phyloP scores from a whole-genome alignment of 1,139 yeast species.

The Sugiyamaella paludigena region DNA sequence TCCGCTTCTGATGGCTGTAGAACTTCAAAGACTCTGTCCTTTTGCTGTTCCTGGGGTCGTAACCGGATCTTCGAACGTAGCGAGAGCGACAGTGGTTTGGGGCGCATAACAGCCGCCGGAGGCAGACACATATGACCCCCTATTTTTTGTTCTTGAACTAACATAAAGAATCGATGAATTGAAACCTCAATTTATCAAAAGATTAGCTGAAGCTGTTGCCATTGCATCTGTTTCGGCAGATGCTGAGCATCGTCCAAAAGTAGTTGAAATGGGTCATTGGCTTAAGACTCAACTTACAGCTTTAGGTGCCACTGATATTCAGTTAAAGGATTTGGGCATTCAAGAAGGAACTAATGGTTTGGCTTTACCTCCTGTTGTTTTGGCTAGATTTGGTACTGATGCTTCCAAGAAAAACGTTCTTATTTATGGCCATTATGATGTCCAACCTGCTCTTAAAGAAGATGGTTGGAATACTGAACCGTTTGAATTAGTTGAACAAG shows the following conservation, averaged over 20 bases:
- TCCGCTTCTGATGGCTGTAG: no score
- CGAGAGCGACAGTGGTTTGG: no score
- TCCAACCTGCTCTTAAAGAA: conserved; percentile 88
- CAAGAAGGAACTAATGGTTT: conserved; percentile 77
- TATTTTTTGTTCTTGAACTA: background rate
- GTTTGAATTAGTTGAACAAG: conserved; percentile 62
- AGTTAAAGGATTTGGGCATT: conserved; percentile 74
- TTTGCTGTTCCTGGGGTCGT: no score
- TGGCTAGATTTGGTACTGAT: conserved; percentile 82
- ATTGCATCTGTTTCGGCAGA: conserved; percentile 95
- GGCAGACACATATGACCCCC: background rate
- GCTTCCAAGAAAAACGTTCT: conserved; percentile 80
- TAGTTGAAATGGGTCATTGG: conserved; percentile 79
- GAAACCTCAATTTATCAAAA: conserved; percentile 35
- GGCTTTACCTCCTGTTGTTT: conserved; percentile 87
- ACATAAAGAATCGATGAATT: conserved; percentile 31
- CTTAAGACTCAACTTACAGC: conserved; percentile 62
- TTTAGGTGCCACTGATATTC: conserved; percentile 79
- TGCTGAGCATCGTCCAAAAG: conserved; percentile 80
- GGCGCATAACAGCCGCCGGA: background rate
- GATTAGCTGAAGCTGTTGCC: conserved; percentile 77
- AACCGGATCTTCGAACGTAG: background rate
- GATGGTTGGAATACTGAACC: conserved; percentile 98
- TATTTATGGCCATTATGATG: conserved; percentile 96
- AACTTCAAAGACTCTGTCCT: no score